Base-by-base conservation (phyloP, 2,329 filamentous ascomycete genomes). In the Talaromyces sp. region DNA sequence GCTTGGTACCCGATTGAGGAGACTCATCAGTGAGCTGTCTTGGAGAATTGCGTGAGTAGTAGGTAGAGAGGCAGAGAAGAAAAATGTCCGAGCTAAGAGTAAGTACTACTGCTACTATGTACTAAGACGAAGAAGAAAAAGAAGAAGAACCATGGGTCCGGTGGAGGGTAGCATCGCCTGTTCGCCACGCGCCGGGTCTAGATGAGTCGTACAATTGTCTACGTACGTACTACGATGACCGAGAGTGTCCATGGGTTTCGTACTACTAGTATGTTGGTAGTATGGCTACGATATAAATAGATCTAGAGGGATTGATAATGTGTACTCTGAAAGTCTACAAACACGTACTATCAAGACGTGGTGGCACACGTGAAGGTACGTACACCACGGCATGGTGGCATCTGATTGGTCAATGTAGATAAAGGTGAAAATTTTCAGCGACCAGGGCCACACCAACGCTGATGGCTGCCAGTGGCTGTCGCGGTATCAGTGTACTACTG, bases 121-220 rank as follows among this genome's bases (percentile, higher is more conserved):
- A n/a, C n/a, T n/a, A n/a, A n/a, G n/a, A n/a, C n/a, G n/a, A n/a
- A n/a, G n/a, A n/a, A n/a, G n/a, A n/a, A n/a, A n/a, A 1, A 9
- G n/a, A 48, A 16, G 12, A 31, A 14, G 31, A 54, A 54, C 50
- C 9, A 5, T 37, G 50, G 50, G 18, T 37, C 31, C n/a, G 50
- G n/a, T 23, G 28, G 31, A 37, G n/a, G n/a, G 31, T n/a, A 4
- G 14, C 44, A 46, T 46, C 44, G 44, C 48, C 14, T 33, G 50
- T 33, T 54, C 50, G 50, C 50, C 50, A 54, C 50, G 28, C 50
- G 44, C 50, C n/a, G 11, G 25, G 50, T 37, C 50, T 54, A 54
- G 50, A 54, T 37, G 35, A n/a, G n/a, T 48, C 23, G 28, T 50
- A 7, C 16, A 25, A 12, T 23, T 48, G 7, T 11, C 6, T n/a